phyloP scores from a whole-genome alignment of 345 rosid species.

The Gynandropsis gynandra region DNA sequence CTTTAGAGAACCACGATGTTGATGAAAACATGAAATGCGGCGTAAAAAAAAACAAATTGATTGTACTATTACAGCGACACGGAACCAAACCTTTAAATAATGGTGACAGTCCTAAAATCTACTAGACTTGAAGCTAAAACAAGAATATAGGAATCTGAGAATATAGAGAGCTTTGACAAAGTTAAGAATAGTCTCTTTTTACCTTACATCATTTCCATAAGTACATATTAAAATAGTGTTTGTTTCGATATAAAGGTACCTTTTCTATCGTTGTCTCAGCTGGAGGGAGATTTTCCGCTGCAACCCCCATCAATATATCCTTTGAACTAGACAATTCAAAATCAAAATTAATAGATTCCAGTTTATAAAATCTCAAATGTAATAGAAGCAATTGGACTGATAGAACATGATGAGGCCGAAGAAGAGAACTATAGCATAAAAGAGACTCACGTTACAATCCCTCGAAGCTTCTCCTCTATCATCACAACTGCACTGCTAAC shows the following conservation, averaged over 20 bases:
- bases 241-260: slow-evolving; percentile 36
- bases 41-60: too few relatives aligned
- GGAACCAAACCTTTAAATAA: neutral
- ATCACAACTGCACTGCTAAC: slow-evolving; percentile 70
- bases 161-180: neutral
- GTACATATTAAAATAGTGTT: too few relatives aligned
- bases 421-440: slow-evolving; percentile 6
- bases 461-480: slow-evolving; percentile 65
- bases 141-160: slow-evolving; percentile 5
- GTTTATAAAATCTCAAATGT: slow-evolving; percentile 2
- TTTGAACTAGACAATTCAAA: slow-evolving; percentile 55
- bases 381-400: neutral
- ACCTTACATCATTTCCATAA: too few relatives aligned
- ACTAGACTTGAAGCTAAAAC: neutral
- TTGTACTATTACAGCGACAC: too few relatives aligned
- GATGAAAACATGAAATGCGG: neutral
- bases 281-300: slow-evolving; percentile 68
- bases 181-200: slow-evolving; percentile 1
- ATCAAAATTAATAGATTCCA: slow-evolving; percentile 12
- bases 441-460: slow-evolving; percentile 81
- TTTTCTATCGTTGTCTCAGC: slow-evolving; percentile 68
- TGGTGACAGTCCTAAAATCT: neutral
- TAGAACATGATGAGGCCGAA: too few relatives aligned
- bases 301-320: slow-evolving; percentile 96
- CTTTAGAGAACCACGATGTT: neutral